Conservation (phyloP, 2,329 filamentous ascomycete species). For the Arthrobotrys iridis region DNA sequence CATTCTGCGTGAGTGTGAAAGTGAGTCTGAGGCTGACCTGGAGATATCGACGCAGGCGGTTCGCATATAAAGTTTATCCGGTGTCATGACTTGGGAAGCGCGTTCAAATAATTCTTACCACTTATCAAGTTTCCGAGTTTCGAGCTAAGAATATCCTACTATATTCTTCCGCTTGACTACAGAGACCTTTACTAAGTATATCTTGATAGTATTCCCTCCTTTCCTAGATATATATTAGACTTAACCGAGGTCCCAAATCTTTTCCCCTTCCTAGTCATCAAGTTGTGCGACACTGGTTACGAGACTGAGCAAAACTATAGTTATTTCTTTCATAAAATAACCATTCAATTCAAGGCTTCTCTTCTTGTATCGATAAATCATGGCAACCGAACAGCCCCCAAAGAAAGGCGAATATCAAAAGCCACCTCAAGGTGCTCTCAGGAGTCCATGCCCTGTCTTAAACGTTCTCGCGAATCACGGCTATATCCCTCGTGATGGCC, state of each 20-base stretch:
- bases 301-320: background rate
- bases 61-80: background rate
- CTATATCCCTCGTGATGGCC: slow-evolving; percentile 17
- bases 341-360: background rate
- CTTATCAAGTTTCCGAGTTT: background rate
- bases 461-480: slow-evolving; percentile 18
- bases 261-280: background rate
- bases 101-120: background rate
- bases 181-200: slow-evolving; percentile 5
- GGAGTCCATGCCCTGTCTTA: slow-evolving; percentile 16
- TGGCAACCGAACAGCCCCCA: slow-evolving; percentile 3
- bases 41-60: background rate
- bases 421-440: background rate
- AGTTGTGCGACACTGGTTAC: background rate
- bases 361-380: slow-evolving; percentile 1
- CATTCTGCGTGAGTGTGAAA: slow-evolving; percentile 1
- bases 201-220: slow-evolving; percentile 7
- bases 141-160: background rate
- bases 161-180: background rate
- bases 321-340: background rate
- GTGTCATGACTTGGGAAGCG: background rate
- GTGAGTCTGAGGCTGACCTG: background rate
- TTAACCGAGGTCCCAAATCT: background rate
- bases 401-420: slow-evolving; percentile 10
- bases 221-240: slow-evolving; percentile 1